Percentiles rank a stretch among this genome's conserved stretches.
These are phyloP conservation scores for Zygotorulaspora mrakii DNA, from an alignment of 1,139 yeast genomes.

Conservation along the genomic window DNA sequence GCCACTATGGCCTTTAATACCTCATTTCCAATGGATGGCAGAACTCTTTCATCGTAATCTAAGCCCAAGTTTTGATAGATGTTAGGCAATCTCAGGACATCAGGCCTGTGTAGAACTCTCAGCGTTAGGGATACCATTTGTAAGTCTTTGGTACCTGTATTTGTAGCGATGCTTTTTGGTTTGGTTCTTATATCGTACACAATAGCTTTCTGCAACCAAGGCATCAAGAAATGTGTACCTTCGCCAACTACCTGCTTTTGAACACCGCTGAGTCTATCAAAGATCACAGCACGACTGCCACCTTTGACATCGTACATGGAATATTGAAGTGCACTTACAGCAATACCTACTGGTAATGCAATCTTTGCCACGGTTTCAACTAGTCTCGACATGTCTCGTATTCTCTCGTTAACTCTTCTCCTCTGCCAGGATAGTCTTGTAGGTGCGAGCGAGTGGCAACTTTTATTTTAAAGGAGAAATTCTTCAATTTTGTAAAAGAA, in stretches of 20 bases:
- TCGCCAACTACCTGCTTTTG: conserved; percentile 84
- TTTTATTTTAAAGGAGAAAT: conserved; percentile 1
- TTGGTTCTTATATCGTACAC: conserved; percentile 87
- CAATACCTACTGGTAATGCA: conserved; percentile 69
- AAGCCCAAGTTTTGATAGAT: conserved; percentile 89
- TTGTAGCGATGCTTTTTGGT: conserved; percentile 90
- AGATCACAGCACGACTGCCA: conserved; percentile 92
- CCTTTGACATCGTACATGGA: conserved; percentile 92
- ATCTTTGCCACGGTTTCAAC: conserved; percentile 39
- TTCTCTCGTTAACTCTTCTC: conserved; percentile 3
- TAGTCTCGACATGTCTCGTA: conserved; percentile 20
- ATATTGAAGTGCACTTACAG: conserved; percentile 62
- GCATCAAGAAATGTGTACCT: conserved; percentile 92
- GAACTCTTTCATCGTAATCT: conserved; percentile 94
- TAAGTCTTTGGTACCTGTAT: conserved; percentile 95
- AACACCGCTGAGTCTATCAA: conserved; percentile 89
- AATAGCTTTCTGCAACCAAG: conserved; percentile 93
- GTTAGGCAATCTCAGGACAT: conserved; percentile 70
- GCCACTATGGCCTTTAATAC: conserved; percentile 94
- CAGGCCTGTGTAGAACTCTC: conserved; percentile 93
- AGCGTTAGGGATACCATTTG: conserved; percentile 93
- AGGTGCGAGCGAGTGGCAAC: conserved; percentile 8
- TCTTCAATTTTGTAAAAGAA: conserved; percentile 2
- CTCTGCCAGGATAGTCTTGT: neutral
- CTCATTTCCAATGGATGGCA: conserved; percentile 96